These are phyloP conservation scores for Vitis cinerea DNA, from an alignment of 164 flowering plant genomes.

Conservation along the genomic window DNA sequence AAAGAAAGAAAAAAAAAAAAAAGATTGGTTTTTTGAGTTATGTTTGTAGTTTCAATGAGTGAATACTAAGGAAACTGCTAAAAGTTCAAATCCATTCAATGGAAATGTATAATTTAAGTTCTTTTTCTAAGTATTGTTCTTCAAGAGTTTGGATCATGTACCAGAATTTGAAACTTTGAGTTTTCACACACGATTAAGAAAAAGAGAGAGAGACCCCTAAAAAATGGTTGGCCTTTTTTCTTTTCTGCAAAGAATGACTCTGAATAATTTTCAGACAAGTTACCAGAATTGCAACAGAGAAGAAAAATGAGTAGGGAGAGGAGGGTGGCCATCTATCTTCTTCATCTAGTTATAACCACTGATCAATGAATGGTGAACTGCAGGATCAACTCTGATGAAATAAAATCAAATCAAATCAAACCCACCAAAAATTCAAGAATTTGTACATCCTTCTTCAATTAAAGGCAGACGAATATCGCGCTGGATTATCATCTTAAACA, in stretches of 20 bases:
- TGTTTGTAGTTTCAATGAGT: neutral
- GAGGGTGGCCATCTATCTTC: conserved; percentile 6
- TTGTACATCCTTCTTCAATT: conserved; percentile 44
- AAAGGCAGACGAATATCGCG: conserved; percentile 12
- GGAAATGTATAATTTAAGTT: too few species aligned
- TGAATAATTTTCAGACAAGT: conserved; percentile 33
- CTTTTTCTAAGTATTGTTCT: too few species aligned
- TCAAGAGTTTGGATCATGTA: neutral
- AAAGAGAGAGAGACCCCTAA: neutral
- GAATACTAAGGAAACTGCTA: neutral
- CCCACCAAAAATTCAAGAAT: conserved; percentile 39
- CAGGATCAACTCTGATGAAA: conserved; percentile 5
- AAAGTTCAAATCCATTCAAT: neutral
- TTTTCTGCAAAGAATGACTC: conserved; percentile 7
- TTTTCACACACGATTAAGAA: too few species aligned
- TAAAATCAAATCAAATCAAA: conserved; percentile 9
- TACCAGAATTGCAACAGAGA: conserved; percentile 24
- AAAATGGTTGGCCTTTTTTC: neutral
- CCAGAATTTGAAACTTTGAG: neutral
- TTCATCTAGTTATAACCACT: conserved; percentile 12
- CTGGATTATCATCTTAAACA: conserved; percentile 15
- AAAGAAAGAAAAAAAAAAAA: neutral
- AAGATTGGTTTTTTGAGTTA: neutral
- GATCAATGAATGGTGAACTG: neutral
- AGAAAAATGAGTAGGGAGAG: neutral